These are phyloP conservation scores for Plasmodium cynomolgi DNA, from an alignment of 169 alveolate species.

Conservation along the genomic window DNA sequence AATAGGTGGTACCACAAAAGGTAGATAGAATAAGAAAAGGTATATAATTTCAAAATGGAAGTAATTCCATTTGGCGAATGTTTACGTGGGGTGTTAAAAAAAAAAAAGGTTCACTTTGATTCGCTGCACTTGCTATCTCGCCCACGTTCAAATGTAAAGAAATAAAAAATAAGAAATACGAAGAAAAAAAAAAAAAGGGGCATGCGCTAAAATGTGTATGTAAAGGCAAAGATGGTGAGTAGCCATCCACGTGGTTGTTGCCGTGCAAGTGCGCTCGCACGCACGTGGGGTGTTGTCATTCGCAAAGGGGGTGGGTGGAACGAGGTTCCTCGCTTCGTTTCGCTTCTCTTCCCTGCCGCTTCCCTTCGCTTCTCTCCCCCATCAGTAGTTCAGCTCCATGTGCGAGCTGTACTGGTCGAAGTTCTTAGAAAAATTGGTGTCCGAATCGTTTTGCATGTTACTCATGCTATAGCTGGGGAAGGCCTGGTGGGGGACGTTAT, in stretches of 20 bases:
- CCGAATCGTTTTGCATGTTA: constrained; percentile 17
- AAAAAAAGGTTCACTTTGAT: neutral
- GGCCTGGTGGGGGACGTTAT: neutral
- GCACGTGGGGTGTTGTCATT: no score
- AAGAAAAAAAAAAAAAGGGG: neutral
- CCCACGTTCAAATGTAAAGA: neutral
- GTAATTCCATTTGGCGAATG: neutral
- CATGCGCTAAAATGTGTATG: neutral
- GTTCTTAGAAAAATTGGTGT: constrained; percentile 22
- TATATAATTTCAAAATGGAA: neutral
- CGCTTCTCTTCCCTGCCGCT: no score
- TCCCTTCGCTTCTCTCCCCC: no score
- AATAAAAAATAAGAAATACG: neutral
- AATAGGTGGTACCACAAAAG: neutral
- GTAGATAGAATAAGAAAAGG: neutral
- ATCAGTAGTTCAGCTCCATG: constrained; percentile 17
- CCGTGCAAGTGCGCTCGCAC: neutral
- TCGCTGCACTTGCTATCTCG: neutral
- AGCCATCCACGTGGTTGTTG: neutral
- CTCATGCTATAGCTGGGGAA: constrained; percentile 20
- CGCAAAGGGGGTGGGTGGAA: no score
- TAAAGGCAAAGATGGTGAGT: neutral
- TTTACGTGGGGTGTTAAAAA: neutral
- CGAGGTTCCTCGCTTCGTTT: no score
- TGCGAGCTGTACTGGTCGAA: constrained; percentile 13